These are phyloP conservation scores for Phoma herbarum DNA, from an alignment of 2,329 filamentous ascomycete genomes.

Conservation along the genomic window DNA sequence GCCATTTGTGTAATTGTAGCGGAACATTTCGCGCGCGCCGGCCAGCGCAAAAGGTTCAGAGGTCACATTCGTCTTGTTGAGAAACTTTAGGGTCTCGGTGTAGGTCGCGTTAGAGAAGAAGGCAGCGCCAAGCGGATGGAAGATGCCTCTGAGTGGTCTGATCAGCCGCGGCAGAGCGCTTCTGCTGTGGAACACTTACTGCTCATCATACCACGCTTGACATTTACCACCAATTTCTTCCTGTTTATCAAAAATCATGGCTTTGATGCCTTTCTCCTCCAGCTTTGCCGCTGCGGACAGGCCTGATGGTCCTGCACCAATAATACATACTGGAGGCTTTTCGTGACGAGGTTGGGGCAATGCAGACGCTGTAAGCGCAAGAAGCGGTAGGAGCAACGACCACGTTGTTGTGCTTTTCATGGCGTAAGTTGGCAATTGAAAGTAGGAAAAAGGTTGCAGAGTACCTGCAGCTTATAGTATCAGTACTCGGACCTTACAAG, in stretches of 20 bases:
- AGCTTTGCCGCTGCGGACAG: constrained; percentile 47
- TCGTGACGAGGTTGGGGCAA: constrained; percentile 36
- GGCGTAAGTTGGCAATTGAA: constrained; percentile 28
- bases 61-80: constrained; percentile 45
- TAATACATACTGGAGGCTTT: constrained; percentile 48
- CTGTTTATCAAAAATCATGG: constrained; percentile 50
- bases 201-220: constrained; percentile 49
- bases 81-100: constrained; percentile 47
- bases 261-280: constrained; percentile 47
- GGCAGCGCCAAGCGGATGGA: constrained; percentile 51
- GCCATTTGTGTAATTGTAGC: constrained; percentile 47
- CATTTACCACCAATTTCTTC: constrained; percentile 49
- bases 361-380: constrained; percentile 39
- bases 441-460: constrained; percentile 26
- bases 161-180: constrained; percentile 44
- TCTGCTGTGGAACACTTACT: constrained; percentile 46
- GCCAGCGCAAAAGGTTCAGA: constrained; percentile 45
- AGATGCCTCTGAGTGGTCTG: constrained; percentile 47
- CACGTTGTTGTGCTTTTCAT: constrained; percentile 33
- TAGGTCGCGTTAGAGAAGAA: constrained; percentile 52
- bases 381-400: constrained; percentile 34
- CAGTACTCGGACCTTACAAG: constrained; percentile 25
- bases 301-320: constrained; percentile 50
- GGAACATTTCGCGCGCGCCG: constrained; percentile 44
- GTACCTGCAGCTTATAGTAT: constrained; percentile 41